phyloP scores from a whole-genome alignment of 768 basidiomycete species.

The Phanerochaete sordida region DNA sequence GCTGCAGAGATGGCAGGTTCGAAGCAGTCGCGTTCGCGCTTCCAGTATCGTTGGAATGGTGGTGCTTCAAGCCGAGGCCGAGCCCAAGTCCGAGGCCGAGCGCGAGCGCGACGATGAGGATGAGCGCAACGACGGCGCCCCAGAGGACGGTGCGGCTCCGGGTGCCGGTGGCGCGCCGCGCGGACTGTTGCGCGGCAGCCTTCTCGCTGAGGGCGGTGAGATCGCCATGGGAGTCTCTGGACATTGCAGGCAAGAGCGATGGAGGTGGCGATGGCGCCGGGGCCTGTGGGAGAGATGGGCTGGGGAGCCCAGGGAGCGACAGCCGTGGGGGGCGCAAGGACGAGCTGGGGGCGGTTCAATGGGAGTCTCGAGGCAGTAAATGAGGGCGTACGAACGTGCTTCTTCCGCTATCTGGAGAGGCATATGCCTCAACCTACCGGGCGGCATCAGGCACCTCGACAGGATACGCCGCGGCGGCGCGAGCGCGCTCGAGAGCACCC shows the following conservation, averaged over 20 bases:
- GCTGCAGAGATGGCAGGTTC: background rate
- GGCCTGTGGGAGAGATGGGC: too few relatives aligned
- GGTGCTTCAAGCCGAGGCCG: constrained; percentile 19
- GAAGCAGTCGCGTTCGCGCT: background rate
- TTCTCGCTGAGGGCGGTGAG: background rate
- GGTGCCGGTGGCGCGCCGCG: background rate
- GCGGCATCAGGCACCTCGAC: too few relatives aligned
- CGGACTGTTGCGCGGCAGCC: background rate
- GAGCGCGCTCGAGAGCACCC: too few relatives aligned
- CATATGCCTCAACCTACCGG: too few relatives aligned
- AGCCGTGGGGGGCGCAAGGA: too few relatives aligned
- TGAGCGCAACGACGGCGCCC: background rate
- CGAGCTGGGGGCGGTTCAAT: too few relatives aligned
- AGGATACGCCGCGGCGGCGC: too few relatives aligned
- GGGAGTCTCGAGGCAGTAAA: too few relatives aligned
- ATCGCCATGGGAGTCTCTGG: background rate
- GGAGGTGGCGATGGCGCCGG: too few relatives aligned
- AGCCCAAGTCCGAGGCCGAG: constrained; percentile 25
- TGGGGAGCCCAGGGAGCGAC: too few relatives aligned
- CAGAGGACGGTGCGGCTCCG: background rate
- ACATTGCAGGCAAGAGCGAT: background rate
- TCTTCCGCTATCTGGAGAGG: background rate
- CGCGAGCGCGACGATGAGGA: constrained; percentile 13
- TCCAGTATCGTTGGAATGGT: background rate
- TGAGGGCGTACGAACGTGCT: background rate